These are phyloP conservation scores for Populus hybrid DNA, from an alignment of 441 rosid species.

Conservation along the genomic window DNA sequence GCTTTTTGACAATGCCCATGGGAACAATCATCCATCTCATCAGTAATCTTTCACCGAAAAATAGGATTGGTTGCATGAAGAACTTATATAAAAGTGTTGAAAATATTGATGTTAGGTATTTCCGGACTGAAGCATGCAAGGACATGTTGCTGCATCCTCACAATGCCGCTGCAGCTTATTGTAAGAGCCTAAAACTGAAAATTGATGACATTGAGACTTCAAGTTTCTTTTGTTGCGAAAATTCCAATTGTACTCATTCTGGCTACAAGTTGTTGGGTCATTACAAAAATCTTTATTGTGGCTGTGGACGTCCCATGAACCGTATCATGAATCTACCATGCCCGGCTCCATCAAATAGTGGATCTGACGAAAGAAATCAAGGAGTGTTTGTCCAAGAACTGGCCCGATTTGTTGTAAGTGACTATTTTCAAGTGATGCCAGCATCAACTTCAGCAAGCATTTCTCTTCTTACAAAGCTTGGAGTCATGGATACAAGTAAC, in stretches of 20 bases:
- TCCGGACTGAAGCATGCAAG: too few relatives aligned
- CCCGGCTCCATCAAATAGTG: neutral
- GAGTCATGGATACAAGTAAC: neutral
- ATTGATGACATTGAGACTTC: too few relatives aligned
- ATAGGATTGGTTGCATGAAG: too few relatives aligned
- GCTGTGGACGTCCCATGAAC: slow-evolving; percentile 3
- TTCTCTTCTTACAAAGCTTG: slow-evolving; percentile 17
- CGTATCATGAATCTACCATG: neutral
- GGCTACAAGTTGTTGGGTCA: neutral
- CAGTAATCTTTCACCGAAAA: too few relatives aligned
- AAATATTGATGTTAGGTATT: too few relatives aligned
- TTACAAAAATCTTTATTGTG: neutral
- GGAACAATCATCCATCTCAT: too few relatives aligned
- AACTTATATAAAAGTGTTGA: too few relatives aligned
- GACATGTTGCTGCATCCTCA: slow-evolving; percentile 15
- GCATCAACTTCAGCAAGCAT: slow-evolving; percentile 13
- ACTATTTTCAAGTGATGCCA: slow-evolving; percentile 18
- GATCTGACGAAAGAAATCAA: neutral
- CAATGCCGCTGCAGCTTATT: too few relatives aligned
- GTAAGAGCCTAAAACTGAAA: too few relatives aligned
- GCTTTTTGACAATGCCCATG: too few relatives aligned
- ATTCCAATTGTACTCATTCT: too few relatives aligned
- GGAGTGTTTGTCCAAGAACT: slow-evolving; percentile 22
- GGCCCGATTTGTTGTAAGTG: neutral
- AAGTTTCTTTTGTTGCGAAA: too few relatives aligned